A percentile compares a stretch with the other conserved stretches of the same genome.
Evolutionary conservation across 2,329 filamentous ascomycete species (phyloP).

Genomic region (Xylaria sp.): DNA sequence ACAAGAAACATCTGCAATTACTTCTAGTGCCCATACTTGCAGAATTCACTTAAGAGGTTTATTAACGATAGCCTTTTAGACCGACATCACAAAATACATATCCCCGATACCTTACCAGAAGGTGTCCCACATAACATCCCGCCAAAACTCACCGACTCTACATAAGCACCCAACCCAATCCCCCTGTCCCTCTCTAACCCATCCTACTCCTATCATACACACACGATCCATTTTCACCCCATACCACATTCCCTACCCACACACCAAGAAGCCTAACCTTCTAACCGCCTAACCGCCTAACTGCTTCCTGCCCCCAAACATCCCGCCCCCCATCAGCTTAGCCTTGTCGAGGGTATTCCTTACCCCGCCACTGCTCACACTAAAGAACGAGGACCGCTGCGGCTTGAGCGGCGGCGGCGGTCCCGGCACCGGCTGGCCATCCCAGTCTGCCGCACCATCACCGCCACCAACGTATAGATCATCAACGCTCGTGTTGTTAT

Average conservation of each 20-base stretch:
- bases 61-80: too few relatives aligned
- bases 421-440: slow-evolving; percentile 23
- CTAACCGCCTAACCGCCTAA: neutral
- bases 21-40: too few relatives aligned
- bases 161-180: too few relatives aligned
- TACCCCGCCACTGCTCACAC: slow-evolving; percentile 28
- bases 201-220: too few relatives aligned
- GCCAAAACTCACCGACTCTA: too few relatives aligned
- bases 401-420: slow-evolving; percentile 26
- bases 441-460: slow-evolving; percentile 22
- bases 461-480: slow-evolving; percentile 17
- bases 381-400: slow-evolving; percentile 32
- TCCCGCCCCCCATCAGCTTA: slow-evolving; percentile 32
- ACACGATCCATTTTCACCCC: neutral
- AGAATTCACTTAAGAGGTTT: too few relatives aligned
- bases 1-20: too few relatives aligned
- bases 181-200: too few relatives aligned
- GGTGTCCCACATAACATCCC: too few relatives aligned
- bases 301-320: slow-evolving; percentile 31
- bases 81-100: too few relatives aligned
- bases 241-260: neutral
- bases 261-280: neutral
- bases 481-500: slow-evolving; percentile 12
- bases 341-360: slow-evolving; percentile 35
- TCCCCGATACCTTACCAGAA: too few relatives aligned